Conservation (phyloP, 1,284 basidiomycete species). For the Anthracocystis panici-leucophaei region DNA sequence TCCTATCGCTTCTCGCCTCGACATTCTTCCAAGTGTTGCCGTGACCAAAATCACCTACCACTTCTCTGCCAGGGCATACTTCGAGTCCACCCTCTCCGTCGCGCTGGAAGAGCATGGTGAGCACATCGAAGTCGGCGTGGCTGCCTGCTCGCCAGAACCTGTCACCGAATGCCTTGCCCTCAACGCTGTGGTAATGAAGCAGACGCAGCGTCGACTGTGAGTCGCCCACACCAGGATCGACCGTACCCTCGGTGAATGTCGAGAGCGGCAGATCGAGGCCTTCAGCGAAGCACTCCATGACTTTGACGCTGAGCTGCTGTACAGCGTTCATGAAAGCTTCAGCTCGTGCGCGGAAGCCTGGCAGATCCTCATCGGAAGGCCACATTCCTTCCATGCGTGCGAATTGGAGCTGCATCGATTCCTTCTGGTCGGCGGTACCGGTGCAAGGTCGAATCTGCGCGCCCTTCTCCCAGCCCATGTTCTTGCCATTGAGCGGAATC, state of each 20-base stretch:
- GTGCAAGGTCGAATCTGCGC: slow-evolving; percentile 71
- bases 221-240: slow-evolving; percentile 53
- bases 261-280: slow-evolving; percentile 73
- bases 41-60: slow-evolving; percentile 72
- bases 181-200: slow-evolving; percentile 74
- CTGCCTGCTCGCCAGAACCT: slow-evolving; percentile 74
- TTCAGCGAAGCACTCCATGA: slow-evolving; percentile 70
- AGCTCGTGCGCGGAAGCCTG: slow-evolving; percentile 74
- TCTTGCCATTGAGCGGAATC: slow-evolving; percentile 74
- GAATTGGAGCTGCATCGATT: slow-evolving; percentile 72
- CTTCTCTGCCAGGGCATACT: slow-evolving; percentile 72
- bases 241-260: slow-evolving; percentile 63
- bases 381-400: slow-evolving; percentile 72
- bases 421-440: slow-evolving; percentile 72
- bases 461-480: slow-evolving; percentile 69
- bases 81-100: slow-evolving; percentile 75
- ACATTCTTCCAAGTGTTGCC: slow-evolving; percentile 74
- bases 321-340: slow-evolving; percentile 74
- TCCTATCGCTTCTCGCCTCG: slow-evolving; percentile 70
- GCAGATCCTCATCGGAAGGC: slow-evolving; percentile 74
- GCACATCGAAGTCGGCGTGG: slow-evolving; percentile 76
- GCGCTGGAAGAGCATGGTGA: slow-evolving; percentile 76
- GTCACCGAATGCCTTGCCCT: slow-evolving; percentile 67
- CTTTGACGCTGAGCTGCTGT: slow-evolving; percentile 73
- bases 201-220: slow-evolving; percentile 76